Evolutionary conservation across 305 asterid species (phyloP).

Genomic region (Fraxinus greggii): DNA sequence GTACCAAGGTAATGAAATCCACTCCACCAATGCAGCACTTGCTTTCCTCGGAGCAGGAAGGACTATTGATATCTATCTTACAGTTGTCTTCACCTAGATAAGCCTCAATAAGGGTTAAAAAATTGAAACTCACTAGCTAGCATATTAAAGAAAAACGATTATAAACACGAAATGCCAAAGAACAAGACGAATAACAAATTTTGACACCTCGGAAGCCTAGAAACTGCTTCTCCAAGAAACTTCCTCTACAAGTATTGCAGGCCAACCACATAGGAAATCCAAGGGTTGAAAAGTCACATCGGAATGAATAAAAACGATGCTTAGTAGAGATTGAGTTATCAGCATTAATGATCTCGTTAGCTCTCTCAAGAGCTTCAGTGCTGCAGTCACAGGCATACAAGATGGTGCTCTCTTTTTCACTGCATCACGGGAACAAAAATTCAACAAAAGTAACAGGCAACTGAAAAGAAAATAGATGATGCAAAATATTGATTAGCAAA

Average conservation of each 20-base stretch:
- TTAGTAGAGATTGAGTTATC: conserved; percentile 43
- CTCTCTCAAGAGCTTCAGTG: conserved; percentile 74
- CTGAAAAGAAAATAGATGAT: neutral
- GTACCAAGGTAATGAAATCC: conserved; percentile 79
- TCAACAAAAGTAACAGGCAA: conserved; percentile 6
- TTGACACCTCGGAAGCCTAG: conserved; percentile 39
- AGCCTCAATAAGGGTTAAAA: conserved; percentile 20
- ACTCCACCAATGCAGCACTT: conserved; percentile 73
- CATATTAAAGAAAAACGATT: conserved; percentile 4
- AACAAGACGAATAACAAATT: conserved; percentile 15
- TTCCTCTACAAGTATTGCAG: conserved; percentile 49
- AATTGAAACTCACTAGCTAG: neutral
- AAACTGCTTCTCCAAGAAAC: conserved; percentile 31
- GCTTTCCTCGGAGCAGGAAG: conserved; percentile 34
- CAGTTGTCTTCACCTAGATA: conserved; percentile 36
- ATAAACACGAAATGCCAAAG: conserved; percentile 2
- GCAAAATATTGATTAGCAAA: conserved; percentile 8
- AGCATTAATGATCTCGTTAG: conserved; percentile 57
- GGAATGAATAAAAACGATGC: conserved; percentile 58
- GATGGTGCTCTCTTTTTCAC: conserved; percentile 55
- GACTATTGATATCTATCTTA: conserved; percentile 25
- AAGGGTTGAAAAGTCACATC: conserved; percentile 63
- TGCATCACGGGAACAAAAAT: conserved; percentile 30
- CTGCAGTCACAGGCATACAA: conserved; percentile 90
- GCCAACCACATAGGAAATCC: conserved; percentile 74